phyloP scores from a whole-genome alignment of 495 filamentous ascomycete species.

The Talaromyces trachyspermus region DNA sequence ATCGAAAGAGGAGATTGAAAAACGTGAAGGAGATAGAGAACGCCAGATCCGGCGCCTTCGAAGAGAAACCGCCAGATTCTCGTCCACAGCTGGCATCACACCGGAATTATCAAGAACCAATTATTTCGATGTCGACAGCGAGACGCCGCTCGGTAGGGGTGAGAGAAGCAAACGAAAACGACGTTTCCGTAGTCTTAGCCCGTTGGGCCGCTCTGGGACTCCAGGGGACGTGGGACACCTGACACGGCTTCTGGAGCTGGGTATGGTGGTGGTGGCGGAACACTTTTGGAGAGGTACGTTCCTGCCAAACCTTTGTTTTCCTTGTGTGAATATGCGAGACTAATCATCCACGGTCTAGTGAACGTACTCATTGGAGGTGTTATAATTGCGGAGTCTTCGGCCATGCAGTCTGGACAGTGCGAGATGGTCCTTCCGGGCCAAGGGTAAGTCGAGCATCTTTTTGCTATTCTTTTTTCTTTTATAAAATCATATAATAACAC shows the following conservation, averaged over 20 bases:
- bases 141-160: conserved; percentile 72
- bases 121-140: conserved; percentile 54
- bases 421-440: conserved; percentile 80
- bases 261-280: conserved; percentile 59
- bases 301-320: neutral
- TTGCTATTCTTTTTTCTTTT: neutral
- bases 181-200: conserved; percentile 82
- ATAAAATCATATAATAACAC: conserved; percentile 8
- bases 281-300: conserved; percentile 59
- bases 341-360: conserved; percentile 35
- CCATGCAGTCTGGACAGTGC: conserved; percentile 83
- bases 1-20: conserved; percentile 95
- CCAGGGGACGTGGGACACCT: conserved; percentile 69
- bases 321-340: neutral
- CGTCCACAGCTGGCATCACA: conserved; percentile 69
- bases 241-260: conserved; percentile 60
- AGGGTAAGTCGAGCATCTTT: too few relatives aligned
- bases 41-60: conserved; percentile 78
- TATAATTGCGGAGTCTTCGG: conserved; percentile 85
- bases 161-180: conserved; percentile 91
- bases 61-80: conserved; percentile 87
- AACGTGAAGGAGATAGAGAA: conserved; percentile 90
- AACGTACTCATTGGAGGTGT: conserved; percentile 83
- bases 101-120: conserved; percentile 51
- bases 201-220: conserved; percentile 56